These are phyloP conservation scores for Pterulicium gracile DNA, from an alignment of 1,284 basidiomycete genomes.

Conservation along the genomic window DNA sequence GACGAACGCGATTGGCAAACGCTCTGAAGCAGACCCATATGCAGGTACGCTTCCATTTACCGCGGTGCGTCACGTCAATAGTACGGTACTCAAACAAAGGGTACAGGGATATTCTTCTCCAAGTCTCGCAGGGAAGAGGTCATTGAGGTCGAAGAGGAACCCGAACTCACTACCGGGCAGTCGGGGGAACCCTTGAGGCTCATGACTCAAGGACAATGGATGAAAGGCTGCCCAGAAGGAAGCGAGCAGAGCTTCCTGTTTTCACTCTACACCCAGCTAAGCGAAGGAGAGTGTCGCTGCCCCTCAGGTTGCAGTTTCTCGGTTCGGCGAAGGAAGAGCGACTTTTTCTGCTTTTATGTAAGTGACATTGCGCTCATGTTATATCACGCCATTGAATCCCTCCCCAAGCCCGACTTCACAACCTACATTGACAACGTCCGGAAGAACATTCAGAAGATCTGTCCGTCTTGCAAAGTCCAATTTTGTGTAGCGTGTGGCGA, in stretches of 20 bases:
- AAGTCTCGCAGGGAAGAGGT: conserved; percentile 82
- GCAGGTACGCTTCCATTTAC: conserved; percentile 46
- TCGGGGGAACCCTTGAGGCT: conserved; percentile 41
- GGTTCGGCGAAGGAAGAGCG: conserved; percentile 48
- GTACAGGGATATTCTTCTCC: conserved; percentile 78
- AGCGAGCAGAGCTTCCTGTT: conserved; percentile 85
- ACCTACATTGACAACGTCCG: conserved; percentile 58
- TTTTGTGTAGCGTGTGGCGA: conserved; percentile 86
- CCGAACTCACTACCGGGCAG: conserved; percentile 34
- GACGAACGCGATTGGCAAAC: conserved; percentile 26
- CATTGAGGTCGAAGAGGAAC: conserved; percentile 75
- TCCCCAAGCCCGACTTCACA: conserved; percentile 53
- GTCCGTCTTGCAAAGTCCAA: conserved; percentile 50
- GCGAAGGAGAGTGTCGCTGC: conserved; percentile 53
- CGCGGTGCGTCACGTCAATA: not conserved
- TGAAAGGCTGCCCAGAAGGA: conserved; percentile 91
- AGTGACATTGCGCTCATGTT: conserved; percentile 21
- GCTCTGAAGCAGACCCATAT: conserved; percentile 69
- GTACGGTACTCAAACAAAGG: conserved; percentile 5
- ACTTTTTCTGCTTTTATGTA: conserved; percentile 79
- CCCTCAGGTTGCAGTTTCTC: conserved; percentile 60
- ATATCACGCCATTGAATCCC: conserved; percentile 9
- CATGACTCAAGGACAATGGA: conserved; percentile 87
- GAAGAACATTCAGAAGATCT: conserved; percentile 45
- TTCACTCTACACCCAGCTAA: conserved; percentile 67